phyloP scores from a whole-genome alignment of 306 rosid species.

The Malus asiatica region DNA sequence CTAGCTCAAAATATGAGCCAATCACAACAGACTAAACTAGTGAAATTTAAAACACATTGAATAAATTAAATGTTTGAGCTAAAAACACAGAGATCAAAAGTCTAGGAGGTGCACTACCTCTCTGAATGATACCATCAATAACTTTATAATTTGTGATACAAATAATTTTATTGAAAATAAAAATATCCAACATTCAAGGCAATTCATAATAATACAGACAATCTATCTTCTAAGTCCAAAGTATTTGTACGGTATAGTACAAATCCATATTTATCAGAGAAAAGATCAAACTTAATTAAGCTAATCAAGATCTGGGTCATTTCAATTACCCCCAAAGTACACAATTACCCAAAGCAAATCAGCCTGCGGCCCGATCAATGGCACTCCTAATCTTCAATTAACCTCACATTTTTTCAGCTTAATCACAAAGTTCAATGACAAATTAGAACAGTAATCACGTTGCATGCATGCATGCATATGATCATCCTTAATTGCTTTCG shows the following conservation, averaged over 20 bases:
- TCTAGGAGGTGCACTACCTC: background rate
- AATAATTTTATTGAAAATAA: background rate
- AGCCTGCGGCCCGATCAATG: background rate
- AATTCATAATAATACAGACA: background rate
- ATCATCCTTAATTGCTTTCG: background rate
- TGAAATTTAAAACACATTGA: too few relatives aligned
- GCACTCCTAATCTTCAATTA: background rate
- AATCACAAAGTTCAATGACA: constrained; percentile 3
- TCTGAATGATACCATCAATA: background rate
- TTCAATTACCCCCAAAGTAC: background rate
- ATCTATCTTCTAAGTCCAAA: background rate
- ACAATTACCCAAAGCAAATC: background rate
- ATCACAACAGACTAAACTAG: too few relatives aligned
- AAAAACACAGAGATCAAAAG: too few relatives aligned
- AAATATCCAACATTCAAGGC: background rate
- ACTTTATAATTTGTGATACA: background rate
- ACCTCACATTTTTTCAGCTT: background rate
- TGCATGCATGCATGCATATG: background rate
- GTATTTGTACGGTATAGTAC: background rate
- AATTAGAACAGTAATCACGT: background rate
- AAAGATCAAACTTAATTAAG: background rate
- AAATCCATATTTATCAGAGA: background rate
- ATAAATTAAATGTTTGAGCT: too few relatives aligned
- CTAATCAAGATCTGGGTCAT: background rate
- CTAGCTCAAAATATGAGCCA: too few relatives aligned